Evolutionary conservation across 2,329 filamentous ascomycete genomes (phyloP).

Genomic region (Aspergillus fumigatus): DNA sequence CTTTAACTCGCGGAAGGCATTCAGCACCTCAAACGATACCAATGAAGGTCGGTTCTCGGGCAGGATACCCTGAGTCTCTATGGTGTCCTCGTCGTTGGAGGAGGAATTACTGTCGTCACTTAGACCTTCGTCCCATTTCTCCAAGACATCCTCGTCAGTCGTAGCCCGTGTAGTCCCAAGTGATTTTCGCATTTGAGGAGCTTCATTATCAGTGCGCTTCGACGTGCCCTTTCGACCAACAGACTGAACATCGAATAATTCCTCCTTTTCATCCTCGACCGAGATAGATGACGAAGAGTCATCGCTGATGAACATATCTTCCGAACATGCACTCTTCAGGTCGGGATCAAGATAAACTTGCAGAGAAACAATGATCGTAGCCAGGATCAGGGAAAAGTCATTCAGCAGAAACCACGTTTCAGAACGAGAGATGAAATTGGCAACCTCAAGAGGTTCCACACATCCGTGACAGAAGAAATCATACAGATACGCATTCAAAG

Average conservation of each 20-base stretch:
- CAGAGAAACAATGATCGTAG: constrained; percentile 32
- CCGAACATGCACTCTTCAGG: neutral
- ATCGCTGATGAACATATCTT: neutral
- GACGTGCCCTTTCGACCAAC: neutral
- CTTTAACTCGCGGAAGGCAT: constrained; percentile 27
- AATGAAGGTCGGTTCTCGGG: neutral
- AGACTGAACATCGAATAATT: neutral
- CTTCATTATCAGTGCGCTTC: neutral
- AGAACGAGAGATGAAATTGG: constrained; percentile 61
- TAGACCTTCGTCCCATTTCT: neutral
- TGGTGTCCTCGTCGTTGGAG: constrained; percentile 8
- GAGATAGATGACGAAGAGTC: neutral
- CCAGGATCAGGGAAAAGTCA: constrained; percentile 53
- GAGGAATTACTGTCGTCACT: neutral
- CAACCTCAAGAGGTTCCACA: constrained; percentile 53
- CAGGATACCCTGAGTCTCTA: constrained; percentile 12
- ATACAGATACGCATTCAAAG: constrained; percentile 49
- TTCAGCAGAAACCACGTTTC: constrained; percentile 72
- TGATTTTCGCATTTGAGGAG: neutral
- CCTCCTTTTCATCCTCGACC: constrained; percentile 7
- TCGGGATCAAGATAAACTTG: constrained; percentile 28
- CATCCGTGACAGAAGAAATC: constrained; percentile 76
- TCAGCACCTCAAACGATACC: constrained; percentile 17
- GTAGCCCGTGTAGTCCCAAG: constrained; percentile 7
- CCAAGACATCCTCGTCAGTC: neutral